These are phyloP conservation scores for Leishmania aethiopica DNA, from an alignment of 208 protist genomes.

Conservation along the genomic window DNA sequence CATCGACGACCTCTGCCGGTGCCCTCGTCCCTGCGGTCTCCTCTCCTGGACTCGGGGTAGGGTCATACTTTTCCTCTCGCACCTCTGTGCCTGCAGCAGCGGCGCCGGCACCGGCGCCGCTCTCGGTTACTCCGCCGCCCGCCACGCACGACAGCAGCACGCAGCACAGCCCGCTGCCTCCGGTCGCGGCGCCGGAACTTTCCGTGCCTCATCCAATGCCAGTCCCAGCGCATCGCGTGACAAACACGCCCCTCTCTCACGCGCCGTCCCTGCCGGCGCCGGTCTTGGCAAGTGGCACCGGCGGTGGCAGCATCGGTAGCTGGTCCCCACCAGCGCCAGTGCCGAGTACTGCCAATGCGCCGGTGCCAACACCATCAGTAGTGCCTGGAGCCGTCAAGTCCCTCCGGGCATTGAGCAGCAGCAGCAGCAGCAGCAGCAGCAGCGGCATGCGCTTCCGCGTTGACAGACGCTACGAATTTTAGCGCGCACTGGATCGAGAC, in stretches of 20 bases:
- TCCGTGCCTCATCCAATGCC: not conserved
- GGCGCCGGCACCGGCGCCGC: not conserved
- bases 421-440: conserved; percentile 25
- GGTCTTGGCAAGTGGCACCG: not conserved
- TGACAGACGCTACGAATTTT: conserved; percentile 18
- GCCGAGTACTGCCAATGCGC: not conserved
- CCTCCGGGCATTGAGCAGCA: conserved; percentile 26
- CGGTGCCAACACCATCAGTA: not conserved
- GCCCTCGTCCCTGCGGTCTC: not conserved
- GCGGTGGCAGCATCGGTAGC: not conserved
- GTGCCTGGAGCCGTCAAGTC: conserved; percentile 5
- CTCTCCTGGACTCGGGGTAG: conserved; percentile 2
- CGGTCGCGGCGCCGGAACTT: not conserved
- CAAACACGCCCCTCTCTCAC: not conserved
- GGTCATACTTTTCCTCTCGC: conserved; percentile 26
- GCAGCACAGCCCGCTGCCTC: not conserved
- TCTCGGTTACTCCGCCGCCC: conserved; percentile 1
- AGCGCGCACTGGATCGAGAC: not conserved
- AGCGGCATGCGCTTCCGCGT: conserved; percentile 6
- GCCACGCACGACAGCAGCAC: conserved; percentile 11
- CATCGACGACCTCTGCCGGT: not conserved
- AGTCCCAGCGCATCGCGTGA: not conserved
- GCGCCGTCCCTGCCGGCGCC: not conserved
- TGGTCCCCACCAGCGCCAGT: not conserved
- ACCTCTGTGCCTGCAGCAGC: not conserved